Conservation (phyloP, 352 stramenopile species). For the Phytophthora meadii region DNA sequence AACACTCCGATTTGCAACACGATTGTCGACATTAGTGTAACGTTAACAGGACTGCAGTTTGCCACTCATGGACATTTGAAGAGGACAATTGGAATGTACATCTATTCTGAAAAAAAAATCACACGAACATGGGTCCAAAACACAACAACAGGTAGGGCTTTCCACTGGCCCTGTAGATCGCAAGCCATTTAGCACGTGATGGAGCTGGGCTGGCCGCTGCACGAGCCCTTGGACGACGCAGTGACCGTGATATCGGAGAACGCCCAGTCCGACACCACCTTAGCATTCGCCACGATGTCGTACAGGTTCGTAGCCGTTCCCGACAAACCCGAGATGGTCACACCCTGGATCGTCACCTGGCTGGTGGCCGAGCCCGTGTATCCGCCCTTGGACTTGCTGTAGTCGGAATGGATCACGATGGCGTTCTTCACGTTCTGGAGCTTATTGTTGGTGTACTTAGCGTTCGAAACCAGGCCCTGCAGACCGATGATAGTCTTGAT, state of each 20-base stretch:
- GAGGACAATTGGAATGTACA: not conserved
- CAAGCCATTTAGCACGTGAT: conserved; percentile 17
- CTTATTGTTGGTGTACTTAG: conserved; percentile 29
- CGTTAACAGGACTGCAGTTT: not conserved
- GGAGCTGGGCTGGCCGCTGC: conserved; percentile 21
- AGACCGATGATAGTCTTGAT: conserved; percentile 28
- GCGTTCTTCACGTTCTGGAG: conserved; percentile 25
- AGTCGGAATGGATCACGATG: conserved; percentile 24
- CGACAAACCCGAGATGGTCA: conserved; percentile 21
- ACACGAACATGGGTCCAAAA: no score
- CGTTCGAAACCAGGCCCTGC: conserved; percentile 26
- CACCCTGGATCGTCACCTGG: conserved; percentile 10
- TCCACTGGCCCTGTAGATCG: not conserved
- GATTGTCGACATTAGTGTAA: not conserved
- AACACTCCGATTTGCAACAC: not conserved
- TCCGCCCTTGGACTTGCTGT: conserved; percentile 27
- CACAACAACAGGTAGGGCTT: no score
- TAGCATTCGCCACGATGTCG: conserved; percentile 31
- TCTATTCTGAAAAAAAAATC: not conserved
- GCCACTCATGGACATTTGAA: not conserved
- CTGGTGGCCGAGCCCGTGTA: conserved; percentile 33
- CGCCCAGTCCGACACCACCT: conserved; percentile 27
- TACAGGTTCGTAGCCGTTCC: conserved; percentile 34
- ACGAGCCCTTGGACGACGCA: conserved; percentile 10
- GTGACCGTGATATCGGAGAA: conserved; percentile 14